Evolutionary conservation across 2,329 filamentous ascomycete genomes (phyloP).

Genomic region (Tolypocladium pustulatum): DNA sequence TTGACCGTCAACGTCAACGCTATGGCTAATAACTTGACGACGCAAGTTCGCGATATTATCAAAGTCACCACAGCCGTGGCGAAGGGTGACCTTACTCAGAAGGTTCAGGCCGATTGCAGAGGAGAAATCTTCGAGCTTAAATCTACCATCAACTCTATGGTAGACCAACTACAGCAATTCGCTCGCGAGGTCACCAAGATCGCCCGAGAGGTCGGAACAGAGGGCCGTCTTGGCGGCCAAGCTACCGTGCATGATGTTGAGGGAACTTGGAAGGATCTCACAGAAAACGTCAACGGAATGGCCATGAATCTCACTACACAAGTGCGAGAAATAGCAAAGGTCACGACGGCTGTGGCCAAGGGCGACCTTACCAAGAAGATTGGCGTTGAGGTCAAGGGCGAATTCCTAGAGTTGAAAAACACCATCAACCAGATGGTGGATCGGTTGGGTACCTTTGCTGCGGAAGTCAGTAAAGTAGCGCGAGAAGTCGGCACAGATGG

Average conservation of each 20-base stretch:
- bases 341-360: conserved; percentile 89
- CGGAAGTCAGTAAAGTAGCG: conserved; percentile 90
- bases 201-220: conserved; percentile 90
- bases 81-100: conserved; percentile 87
- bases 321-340: conserved; percentile 93
- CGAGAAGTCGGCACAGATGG: conserved; percentile 95
- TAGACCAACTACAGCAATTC: conserved; percentile 93
- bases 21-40: conserved; percentile 83
- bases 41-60: conserved; percentile 91
- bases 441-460: conserved; percentile 88
- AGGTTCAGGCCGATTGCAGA: conserved; percentile 85
- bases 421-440: conserved; percentile 99
- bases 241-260: conserved; percentile 93
- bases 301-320: conserved; percentile 96
- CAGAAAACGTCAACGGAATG: conserved; percentile 95
- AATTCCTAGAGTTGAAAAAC: conserved; percentile 90
- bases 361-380: conserved; percentile 96
- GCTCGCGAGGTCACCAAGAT: conserved; percentile 95
- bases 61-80: conserved; percentile 63
- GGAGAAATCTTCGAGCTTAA: conserved; percentile 93
- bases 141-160: conserved; percentile 98
- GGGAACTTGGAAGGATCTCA: conserved; percentile 94
- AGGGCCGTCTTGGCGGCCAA: conserved; percentile 87
- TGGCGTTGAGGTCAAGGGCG: conserved; percentile 82
- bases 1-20: conserved; percentile 78